Evolutionary conservation across 805 yeast genomes (phyloP), one percentile per base, ranked within the genome.

Genomic region (Wickerhamiella musiphila): DNA sequence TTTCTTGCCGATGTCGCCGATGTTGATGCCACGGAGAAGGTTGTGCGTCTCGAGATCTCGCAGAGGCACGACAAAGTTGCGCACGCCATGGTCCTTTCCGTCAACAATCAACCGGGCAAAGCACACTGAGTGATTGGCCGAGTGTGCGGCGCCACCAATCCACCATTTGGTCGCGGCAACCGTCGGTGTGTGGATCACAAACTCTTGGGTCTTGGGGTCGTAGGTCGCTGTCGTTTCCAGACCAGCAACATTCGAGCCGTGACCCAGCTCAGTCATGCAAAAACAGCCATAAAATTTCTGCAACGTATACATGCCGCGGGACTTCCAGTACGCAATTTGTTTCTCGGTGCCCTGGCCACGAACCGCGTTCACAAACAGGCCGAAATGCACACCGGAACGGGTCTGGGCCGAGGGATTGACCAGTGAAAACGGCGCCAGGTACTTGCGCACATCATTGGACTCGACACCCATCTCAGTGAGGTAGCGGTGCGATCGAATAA

Each of bases 71-170:
- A 84, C 78, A 58, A 84, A 84, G 8, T 84, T 78, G 57, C 79
- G 81, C 35, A 84, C 93, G 29, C 95, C 95, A 52, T 82, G 73
- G 54, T 84, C 95, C 53, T 77, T 69, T 21, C 78, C 86, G 28
- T 74, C 61, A 19, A 81, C 82, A 32, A 78, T 68, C 39, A 84
- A 63, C 38, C 95, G 65, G 4, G 94, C 94, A 53, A 73, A 84
- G 17, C 71, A 77, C n/a, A 74, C 70, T 16, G 81, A 63, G 57
- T 84, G 94, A 18, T 84, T 81, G 5, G 94, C 81, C 14, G 93
- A 74, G 54, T 81, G 92, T 8, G 94, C 94, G 26, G 94, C 94
- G 46, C 95, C 95, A 29, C 95, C 95, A 47, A 84, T 84, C 95
- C 95, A 84, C 94, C 95, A 84, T 54, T 84, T 84, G 17, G 94